Evolutionary conservation across 495 filamentous ascomycete species (phyloP), one percentile per base, ranked within the genome.

Genomic region (Wilcoxina mikolae): DNA sequence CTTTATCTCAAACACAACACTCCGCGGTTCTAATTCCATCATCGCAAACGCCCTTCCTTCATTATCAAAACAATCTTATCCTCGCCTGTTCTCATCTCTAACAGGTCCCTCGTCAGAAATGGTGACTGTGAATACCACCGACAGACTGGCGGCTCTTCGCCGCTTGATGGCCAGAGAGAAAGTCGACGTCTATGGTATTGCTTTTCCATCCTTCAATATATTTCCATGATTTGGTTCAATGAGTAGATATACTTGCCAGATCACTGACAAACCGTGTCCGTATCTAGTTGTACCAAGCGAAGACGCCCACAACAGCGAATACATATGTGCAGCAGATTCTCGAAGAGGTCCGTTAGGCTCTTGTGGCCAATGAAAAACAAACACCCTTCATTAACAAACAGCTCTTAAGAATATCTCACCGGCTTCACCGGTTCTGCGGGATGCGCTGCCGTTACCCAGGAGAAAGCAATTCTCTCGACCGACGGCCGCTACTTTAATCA

Each of bases 401-500:
- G n/a, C 46, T 27, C 12, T 49, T n/a, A 49, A 89, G 80, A 42
- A 15, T 52, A 22, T 20, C 49, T 52, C 22, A 44, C 51, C 2
- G 93, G 93, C 35, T 99, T 99, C 68, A 85, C 85, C 51, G 93
- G 93, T 24, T 99, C 93, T 28, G 89, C 93, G 15, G 93, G 93
- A 44, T 93, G 83, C 27, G 93, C 90, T 24, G 81, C 96, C 46
- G 73, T 99, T 45, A 94, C 88, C 18, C 73, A 76, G 41, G 82
- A 85, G 54, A 88, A 89, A 68, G 93, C 93, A 0, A 85, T 88
- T 18, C 72, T 99, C 35, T 84, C 90, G 22, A 99, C 93, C 26
- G 93, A 99, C 68, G 93, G 93, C 22, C 83, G 93, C 41, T 99
- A 99, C 70, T 96, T 96, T 74, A 96, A 95, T 70, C 93, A 99